Base-by-base conservation (phyloP, 805 yeast species). In the Sugiyamaella boreocaroliniensis region DNA sequence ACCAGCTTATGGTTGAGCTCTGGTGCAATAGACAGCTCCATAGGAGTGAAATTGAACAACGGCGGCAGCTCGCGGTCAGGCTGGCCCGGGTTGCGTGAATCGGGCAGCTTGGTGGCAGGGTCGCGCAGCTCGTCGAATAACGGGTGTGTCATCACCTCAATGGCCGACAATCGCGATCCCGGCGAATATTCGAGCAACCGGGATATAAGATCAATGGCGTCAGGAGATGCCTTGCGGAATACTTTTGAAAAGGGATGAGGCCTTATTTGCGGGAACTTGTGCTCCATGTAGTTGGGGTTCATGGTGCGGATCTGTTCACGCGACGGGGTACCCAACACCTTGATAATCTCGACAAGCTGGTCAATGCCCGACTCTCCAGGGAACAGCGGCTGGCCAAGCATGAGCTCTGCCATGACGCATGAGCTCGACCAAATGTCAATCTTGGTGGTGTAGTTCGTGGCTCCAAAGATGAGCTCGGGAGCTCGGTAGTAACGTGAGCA, bases 351-450 rank as follows among this genome's bases (percentile, higher is more conserved):
- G 16, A 92, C 98, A 63, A 92, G 78, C 70, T 93, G 99, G 68
- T 93, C 99, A 54, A 93, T 92, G 40, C 99, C 98, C 55, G 90
- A 83, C 68, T 93, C 98, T 45, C 99, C 99, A 11, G 99, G 99
- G 72, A 93, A 93, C 59, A 93, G 74, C 12, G 99, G 99, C 68
- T 89, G 97, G 15, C 99, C 98, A 53, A 93, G 77, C 58, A 90
- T 81, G 63, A 93, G 74, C 71, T 93, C 99, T 4, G 98, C 98
- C 88, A 93, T 89, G 19, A 93, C 99, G 74, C 99, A 93, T 12
- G 95, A 89, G 42, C 59, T 56, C 12, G 96, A 87, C 99, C 99
- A 93, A 47, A 93, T 81, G 68, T 93, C 99, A 59, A 93, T 93
- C 69, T 92, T 90, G 29, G 97, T 89, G 7, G 98, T 89, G 70